Percentiles rank a stretch among this genome's conserved stretches.
phyloP scores from a whole-genome alignment of 192 early-diverging fungal species.

The Mortierella antarctica region DNA sequence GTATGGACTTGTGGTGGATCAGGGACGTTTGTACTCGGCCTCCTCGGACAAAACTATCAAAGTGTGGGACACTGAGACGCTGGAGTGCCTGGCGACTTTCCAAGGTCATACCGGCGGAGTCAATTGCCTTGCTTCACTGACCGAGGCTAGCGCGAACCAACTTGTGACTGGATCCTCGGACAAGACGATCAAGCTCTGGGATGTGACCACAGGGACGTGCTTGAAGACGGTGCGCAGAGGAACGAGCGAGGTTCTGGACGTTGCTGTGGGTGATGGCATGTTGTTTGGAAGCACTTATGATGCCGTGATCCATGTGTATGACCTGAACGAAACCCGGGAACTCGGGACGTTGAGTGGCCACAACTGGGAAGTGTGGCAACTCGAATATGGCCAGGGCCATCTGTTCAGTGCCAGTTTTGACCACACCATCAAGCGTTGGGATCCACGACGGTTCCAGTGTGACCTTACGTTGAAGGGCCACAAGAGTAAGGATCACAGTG shows the following conservation, averaged over 20 bases:
- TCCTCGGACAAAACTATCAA: conserved; percentile 67
- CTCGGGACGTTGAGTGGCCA: conserved; percentile 62
- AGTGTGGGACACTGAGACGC: conserved; percentile 61
- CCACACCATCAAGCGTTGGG: conserved; percentile 63
- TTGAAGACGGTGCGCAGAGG: conserved; percentile 59
- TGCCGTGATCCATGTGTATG: conserved; percentile 65
- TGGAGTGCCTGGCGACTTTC: conserved; percentile 61
- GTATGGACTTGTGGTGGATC: conserved; percentile 58
- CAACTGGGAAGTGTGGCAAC: conserved; percentile 74
- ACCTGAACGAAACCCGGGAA: conserved; percentile 47
- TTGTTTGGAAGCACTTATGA: conserved; percentile 68
- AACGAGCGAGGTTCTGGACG: conserved; percentile 63
- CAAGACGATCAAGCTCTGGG: conserved; percentile 60
- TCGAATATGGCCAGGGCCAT: conserved; percentile 59
- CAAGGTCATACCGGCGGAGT: conserved; percentile 65
- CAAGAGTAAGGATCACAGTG: conserved; percentile 35
- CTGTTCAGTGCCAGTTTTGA: conserved; percentile 63
- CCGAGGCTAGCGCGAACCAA: conserved; percentile 30
- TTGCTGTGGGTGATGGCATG: conserved; percentile 61
- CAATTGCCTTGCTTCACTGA: conserved; percentile 60
- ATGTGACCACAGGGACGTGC: conserved; percentile 55
- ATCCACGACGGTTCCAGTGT: conserved; percentile 55
- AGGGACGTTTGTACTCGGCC: conserved; percentile 60
- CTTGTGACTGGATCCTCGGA: conserved; percentile 47
- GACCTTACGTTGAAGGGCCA: conserved; percentile 60